These are phyloP conservation scores for Pyrus pyrifolia DNA, from an alignment of 306 rosid species.

Conservation along the genomic window DNA sequence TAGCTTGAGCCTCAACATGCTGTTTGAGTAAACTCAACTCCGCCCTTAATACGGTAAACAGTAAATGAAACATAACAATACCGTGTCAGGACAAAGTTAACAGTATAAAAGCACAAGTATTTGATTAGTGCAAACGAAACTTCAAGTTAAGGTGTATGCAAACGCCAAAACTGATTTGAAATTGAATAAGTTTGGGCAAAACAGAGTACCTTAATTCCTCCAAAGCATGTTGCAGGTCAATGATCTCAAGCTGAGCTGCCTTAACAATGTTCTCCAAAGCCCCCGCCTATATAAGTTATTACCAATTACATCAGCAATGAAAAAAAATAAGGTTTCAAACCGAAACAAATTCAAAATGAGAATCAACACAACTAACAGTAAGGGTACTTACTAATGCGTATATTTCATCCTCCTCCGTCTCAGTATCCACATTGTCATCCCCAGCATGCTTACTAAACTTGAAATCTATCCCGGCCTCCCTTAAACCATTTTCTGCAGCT, in stretches of 20 bases:
- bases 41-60: conserved; percentile 75
- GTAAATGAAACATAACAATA: conserved; percentile 23
- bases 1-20: conserved; percentile 73
- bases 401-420: conserved; percentile 66
- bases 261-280: conserved; percentile 91
- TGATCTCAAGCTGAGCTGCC: conserved; percentile 91
- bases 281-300: conserved; percentile 57
- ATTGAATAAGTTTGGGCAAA: conserved; percentile 6
- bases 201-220: conserved; percentile 64
- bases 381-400: conserved; percentile 56
- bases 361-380: conserved; percentile 6
- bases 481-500: conserved; percentile 88
- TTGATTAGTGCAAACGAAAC: neutral
- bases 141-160: neutral
- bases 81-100: conserved; percentile 36
- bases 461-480: conserved; percentile 82
- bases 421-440: conserved; percentile 33
- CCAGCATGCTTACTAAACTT: conserved; percentile 75
- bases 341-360: neutral
- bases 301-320: conserved; percentile 22
- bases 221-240: conserved; percentile 70
- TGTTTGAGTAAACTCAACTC: conserved; percentile 87
- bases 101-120: conserved; percentile 9
- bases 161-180: neutral
- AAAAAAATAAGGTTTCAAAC: neutral